Evolutionary conservation across 208 protist genomes (phyloP), one percentile per base, ranked within the genome.

Genomic region (Trypanosoma avium): DNA sequence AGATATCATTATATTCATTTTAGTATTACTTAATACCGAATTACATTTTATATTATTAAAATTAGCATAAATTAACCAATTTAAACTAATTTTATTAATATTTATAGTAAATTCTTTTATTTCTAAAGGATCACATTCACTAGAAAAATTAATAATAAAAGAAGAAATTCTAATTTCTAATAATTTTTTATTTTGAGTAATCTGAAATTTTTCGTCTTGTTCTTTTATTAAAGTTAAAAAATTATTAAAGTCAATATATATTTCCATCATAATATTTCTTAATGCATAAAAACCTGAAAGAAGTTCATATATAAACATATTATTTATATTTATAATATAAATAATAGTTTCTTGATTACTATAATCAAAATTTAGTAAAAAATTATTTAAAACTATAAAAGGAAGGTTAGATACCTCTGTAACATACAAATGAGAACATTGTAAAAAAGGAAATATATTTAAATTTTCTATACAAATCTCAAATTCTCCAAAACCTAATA

Each of bases 271-370:
- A 5, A 59, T 12, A 38, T 13, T 27, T 43, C 17, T 67, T 36
- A 67, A n/a, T 36, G 13, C 38, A 40, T 58, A 57, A 49, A 58
- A 58, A 27, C 38, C 50, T 38, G 13, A 67, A 40, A 67, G 22
- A 40, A 29, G 21, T 26, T 36, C 61, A 59, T 7, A 36, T 7
- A 67, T 45, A 47, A 50, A 50, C 15, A 38, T 42, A 4, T 58
- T 21, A 22, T 42, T 38, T 26, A 27, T 24, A 50, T 40, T 26
- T 33, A 58, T 35, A 10, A 24, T 40, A n/a, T n/a, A n/a, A n/a
- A n/a, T n/a, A n/a, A n/a, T n/a, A n/a, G n/a, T n/a, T n/a, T n/a
- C n/a, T n/a, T n/a, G n/a, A 17, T 26, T 10, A 24, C 4, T 38
- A 19, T 24, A 22, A n/a, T 27, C 17, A 67, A 1, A 50, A 19